Conservation (phyloP, 2,329 filamentous ascomycete genomes). For the Monosporascus cannonballus region DNA sequence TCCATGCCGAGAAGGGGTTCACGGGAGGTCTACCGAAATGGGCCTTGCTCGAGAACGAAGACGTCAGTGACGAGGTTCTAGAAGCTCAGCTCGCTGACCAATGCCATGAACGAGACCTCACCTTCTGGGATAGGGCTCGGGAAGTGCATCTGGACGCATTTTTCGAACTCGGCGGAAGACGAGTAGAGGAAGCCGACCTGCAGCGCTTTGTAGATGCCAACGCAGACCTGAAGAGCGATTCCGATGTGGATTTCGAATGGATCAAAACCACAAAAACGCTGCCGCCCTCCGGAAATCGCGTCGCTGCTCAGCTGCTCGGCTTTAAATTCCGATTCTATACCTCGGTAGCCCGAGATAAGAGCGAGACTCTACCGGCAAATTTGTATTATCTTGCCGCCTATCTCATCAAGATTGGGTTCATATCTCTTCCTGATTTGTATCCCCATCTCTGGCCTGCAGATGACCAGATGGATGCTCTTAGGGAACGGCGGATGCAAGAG, state of each 20-base stretch:
- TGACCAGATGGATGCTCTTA: slow-evolving; percentile 71
- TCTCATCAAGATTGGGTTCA: slow-evolving; percentile 94
- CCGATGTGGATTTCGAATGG: slow-evolving; percentile 51
- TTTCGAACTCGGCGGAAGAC: slow-evolving; percentile 78
- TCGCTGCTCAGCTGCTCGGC: slow-evolving; percentile 88
- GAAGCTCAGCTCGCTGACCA: slow-evolving; percentile 49
- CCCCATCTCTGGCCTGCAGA: slow-evolving; percentile 86
- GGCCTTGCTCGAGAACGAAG: slow-evolving; percentile 61
- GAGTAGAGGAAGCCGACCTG: slow-evolving; percentile 54
- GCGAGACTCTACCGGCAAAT: slow-evolving; percentile 81
- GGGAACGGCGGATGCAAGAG: slow-evolving; percentile 64
- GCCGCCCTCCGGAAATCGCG: slow-evolving; percentile 79
- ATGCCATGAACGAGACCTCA: slow-evolving; percentile 60
- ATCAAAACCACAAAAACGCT: slow-evolving; percentile 74
- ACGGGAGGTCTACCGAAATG: slow-evolving; percentile 72
- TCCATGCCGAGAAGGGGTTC: slow-evolving; percentile 35
- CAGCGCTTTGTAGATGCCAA: slow-evolving; percentile 40
- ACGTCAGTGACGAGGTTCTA: slow-evolving; percentile 60
- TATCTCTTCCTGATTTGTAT: slow-evolving; percentile 86
- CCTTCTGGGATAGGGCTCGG: slow-evolving; percentile 78
- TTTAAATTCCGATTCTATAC: slow-evolving; percentile 97
- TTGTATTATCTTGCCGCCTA: slow-evolving; percentile 86
- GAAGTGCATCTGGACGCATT: slow-evolving; percentile 75
- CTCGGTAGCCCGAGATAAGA: slow-evolving; percentile 65
- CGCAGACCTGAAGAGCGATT: slow-evolving; percentile 36